Base-by-base conservation (phyloP, 345 rosid genomes). In the Mallotus nudiflorus region DNA sequence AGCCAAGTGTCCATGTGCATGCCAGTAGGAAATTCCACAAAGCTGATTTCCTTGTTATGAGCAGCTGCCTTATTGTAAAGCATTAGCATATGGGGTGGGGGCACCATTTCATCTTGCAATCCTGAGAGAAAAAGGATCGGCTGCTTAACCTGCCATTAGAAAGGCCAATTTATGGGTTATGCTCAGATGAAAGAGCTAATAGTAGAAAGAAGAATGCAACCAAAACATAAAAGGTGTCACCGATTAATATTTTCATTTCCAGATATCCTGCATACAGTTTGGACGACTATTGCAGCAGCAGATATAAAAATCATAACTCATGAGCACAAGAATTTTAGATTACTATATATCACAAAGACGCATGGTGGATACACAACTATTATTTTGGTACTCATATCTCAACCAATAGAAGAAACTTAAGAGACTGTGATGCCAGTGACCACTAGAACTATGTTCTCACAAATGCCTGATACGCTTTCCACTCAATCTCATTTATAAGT, bases 1-100 rank as follows among this genome's bases (percentile, higher is more conserved):
- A 92, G 74, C 99, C 99, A 95, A 62, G 99, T 96, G 78, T 92
- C 94, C 99, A 96, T 96, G 78, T 96, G 99, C 98, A 96, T 89
- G 66, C 99, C 99, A 68, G 67, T 80, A 75, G 98, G 88, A 84
- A 96, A 96, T 59, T 90, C 97, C 68, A 89, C 89, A 75, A 90
- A 91, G 33, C 39, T 62, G 81, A 97, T 90, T 59, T 84, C 80
- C 67, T 73, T 77, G 82, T 92, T 91, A 66, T 76, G 90, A n/a
- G 87, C 78, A 62, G 98, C 99, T 54, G 93, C 99, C 81, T 91
- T 92, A 14, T 87, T 90, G 73, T 96, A 92, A 48, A 96, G 85
- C 90, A 90, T 73, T 81, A 85, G 84, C 99, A 92, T 91, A 75
- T 96, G 99, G 35, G 82, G 75, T 71, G 99, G 85, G 54, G 99